Evolutionary conservation across 352 stramenopile genomes (phyloP), one percentile per base, ranked within the genome.

Genomic region (Hyaloperonospora brassicae): DNA sequence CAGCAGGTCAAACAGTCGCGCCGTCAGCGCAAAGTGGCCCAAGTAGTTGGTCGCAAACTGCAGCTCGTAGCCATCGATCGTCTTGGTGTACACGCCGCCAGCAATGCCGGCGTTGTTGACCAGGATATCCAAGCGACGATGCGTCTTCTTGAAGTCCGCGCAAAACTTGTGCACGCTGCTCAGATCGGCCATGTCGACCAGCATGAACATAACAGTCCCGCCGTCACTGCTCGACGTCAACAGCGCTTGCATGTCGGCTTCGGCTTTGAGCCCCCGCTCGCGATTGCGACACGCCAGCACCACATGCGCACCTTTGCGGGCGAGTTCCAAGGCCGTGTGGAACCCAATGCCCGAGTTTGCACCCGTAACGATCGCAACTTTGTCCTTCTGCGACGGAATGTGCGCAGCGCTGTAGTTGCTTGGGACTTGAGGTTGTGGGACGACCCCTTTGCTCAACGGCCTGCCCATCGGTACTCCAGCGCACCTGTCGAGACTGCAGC

Each of bases 31-130:
- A 55, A 93, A 89, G 54, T 87, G 75, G 5, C 73, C 78, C 36
- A 93, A 25, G 53, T 90, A 70, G 60, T 93, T 93, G 25, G 70
- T 78, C 0, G 65, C 79, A 53, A 93, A 90, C 31, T 90, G 79
- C 14, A 55, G 56, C 52, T 90, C 79, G 21, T 77, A 43, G 2
- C 73, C 76, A 39, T 84, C 63, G 0, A 25, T 25, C 6, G 65
- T 78, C 17, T 72, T 42, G 11, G 24, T 25, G 13, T 50, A 36
- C 2, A 47, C 0, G 67, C 72, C 7, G 70, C 69, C 47, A 6
- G 12, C 6, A 1, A 87, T 71, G 6, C 82, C 82, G 7, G 79
- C 82, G 47, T 90, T 90, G 69, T 87, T 89, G 50, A 93, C 68
- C 6, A 93, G 63, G 43, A 89, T 13, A 47, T 90, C 76, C 1